phyloP scores from a whole-genome alignment of 179 eudicot genomes.

The Gypsophila paniculata region DNA sequence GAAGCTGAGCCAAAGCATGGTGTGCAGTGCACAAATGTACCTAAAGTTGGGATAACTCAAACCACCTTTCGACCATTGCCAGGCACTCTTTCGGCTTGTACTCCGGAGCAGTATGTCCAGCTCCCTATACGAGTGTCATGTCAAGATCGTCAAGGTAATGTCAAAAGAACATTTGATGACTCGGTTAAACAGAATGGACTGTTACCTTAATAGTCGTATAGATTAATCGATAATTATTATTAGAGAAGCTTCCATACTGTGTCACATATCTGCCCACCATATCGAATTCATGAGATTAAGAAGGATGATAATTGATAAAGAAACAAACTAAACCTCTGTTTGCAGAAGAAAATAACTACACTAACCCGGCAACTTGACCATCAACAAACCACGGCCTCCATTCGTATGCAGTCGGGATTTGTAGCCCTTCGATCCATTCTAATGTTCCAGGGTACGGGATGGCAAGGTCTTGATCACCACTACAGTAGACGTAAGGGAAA shows the following conservation, averaged over 20 bases:
- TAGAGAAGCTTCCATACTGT: background rate
- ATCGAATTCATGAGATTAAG: background rate
- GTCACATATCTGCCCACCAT: conserved; percentile 16
- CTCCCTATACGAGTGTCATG: conserved; percentile 12
- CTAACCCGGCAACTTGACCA: conserved; percentile 24
- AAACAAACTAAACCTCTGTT: background rate
- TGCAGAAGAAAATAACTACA: background rate
- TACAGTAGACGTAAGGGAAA: background rate
- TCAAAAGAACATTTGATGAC: no score
- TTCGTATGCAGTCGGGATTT: background rate
- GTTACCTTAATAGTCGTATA: conserved; percentile 21
- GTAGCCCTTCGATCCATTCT: conserved; percentile 17
- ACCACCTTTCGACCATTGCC: conserved; percentile 8
- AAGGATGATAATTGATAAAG: background rate
- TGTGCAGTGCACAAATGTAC: background rate
- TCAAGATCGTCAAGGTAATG: no score
- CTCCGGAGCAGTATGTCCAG: conserved; percentile 17
- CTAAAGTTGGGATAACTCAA: background rate
- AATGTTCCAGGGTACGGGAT: conserved; percentile 9
- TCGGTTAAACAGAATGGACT: background rate
- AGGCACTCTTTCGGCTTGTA: conserved; percentile 10
- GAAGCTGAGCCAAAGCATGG: background rate
- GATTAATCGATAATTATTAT: conserved; percentile 12
- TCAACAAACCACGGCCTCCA: conserved; percentile 24
- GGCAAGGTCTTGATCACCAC: conserved; percentile 20